Conservation (phyloP, 768 basidiomycete species). For the Cantharellus anzutake region DNA sequence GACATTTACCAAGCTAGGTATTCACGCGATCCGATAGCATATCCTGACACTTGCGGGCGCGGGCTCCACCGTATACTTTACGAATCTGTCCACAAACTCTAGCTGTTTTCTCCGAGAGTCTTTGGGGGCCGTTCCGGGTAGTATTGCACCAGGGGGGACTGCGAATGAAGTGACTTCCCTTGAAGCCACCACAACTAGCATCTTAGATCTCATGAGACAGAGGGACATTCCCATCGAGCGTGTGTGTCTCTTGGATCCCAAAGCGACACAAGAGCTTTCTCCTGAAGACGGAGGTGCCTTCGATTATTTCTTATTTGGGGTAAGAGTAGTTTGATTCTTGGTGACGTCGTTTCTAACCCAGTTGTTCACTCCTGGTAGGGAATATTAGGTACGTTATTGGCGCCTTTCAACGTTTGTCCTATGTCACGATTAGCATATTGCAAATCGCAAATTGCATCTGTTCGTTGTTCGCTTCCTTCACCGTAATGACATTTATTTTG, state of each 20-base stretch:
- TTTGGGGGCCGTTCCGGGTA: not conserved
- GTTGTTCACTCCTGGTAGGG: constrained; percentile 24
- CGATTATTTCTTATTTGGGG: constrained; percentile 83
- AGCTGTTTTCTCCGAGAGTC: not conserved
- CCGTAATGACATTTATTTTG: not conserved
- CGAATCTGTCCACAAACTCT: constrained; percentile 42
- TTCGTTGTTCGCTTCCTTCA: not conserved
- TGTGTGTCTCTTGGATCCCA: constrained; percentile 91
- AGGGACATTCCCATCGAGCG: constrained; percentile 27
- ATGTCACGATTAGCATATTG: not conserved
- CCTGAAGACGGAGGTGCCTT: constrained; percentile 67
- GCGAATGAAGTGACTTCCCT: too few species aligned
- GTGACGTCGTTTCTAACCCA: not conserved
- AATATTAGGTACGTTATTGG: constrained; percentile 30
- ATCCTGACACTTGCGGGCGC: constrained; percentile 66
- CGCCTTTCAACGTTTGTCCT: not conserved
- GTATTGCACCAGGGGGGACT: too few species aligned
- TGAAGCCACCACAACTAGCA: constrained; percentile 20
- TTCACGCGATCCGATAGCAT: constrained; percentile 29
- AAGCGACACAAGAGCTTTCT: constrained; percentile 43
- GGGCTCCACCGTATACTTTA: constrained; percentile 53
- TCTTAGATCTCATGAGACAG: constrained; percentile 39
- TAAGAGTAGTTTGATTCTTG: constrained; percentile 18
- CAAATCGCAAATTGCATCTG: not conserved
- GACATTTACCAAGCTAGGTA: not conserved